Conservation (phyloP, 2,329 filamentous ascomycete species). For the Colletotrichum orchidophilum region DNA sequence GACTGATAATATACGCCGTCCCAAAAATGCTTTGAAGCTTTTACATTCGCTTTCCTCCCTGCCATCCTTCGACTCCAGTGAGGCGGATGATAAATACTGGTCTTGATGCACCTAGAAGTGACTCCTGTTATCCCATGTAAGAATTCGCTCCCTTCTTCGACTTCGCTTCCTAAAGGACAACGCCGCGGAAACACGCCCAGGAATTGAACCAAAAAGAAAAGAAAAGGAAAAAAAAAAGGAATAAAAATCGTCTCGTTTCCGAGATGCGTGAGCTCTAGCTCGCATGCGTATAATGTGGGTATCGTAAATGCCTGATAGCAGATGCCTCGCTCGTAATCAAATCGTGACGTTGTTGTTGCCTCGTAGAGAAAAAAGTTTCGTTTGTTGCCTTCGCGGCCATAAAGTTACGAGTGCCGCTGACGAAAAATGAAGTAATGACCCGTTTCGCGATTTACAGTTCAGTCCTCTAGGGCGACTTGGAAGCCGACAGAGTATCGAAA, state of each 20-base stretch:
- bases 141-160: neutral
- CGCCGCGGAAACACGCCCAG: neutral
- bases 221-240: neutral
- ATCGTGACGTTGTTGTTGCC: neutral
- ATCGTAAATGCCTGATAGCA: slow-evolving; percentile 38
- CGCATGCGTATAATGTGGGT: slow-evolving; percentile 28
- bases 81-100: neutral
- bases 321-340: slow-evolving; percentile 25
- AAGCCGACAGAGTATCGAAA: slow-evolving; percentile 84
- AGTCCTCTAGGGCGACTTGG: slow-evolving; percentile 70
- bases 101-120: slow-evolving; percentile 30
- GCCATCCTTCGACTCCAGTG: slow-evolving; percentile 4
- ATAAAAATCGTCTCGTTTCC: neutral
- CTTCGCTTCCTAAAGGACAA: neutral
- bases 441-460: slow-evolving; percentile 27
- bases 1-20: slow-evolving; percentile 1
- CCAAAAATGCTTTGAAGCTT: neutral
- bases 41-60: neutral
- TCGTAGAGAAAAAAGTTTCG: neutral
- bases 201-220: neutral
- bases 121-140: slow-evolving; percentile 1
- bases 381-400: neutral
- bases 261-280: slow-evolving; percentile 16
- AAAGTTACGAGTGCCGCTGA: no score
- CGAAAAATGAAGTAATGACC: neutral